Base-by-base conservation (phyloP, 306 rosid genomes). In the Sechiopsis laciniata region DNA sequence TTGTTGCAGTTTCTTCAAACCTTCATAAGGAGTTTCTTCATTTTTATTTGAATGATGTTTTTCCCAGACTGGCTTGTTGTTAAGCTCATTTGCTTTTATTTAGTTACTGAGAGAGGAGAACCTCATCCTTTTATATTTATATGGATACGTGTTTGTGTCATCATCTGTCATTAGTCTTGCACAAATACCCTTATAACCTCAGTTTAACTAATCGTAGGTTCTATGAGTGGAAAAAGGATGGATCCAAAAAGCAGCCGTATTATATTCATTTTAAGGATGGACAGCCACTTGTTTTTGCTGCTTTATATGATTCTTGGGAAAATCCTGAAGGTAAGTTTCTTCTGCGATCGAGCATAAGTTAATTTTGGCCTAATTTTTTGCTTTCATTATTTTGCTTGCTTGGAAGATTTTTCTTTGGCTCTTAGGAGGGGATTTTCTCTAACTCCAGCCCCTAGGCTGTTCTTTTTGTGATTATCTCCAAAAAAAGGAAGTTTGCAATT, bases 221-320 rank as follows among this genome's bases (percentile, higher is more conserved):
- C 79, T 94, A 88, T 56, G 98, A 94, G 82, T 90, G 98, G 98
- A 94, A 89, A 79, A 93, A 89, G 40, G 92, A 87, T 76, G 96
- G 95, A 80, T 84, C 92, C 40, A 91, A 75, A 82, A 94, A 87
- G 79, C 98, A 94, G 80, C 98, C 98, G 29, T 90, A 94, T 83
- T 89, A 94, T 73, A 73, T 94, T 54, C 88, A 90, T 82, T 89
- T 94, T 78, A 89, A 87, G 78, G 94, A 90, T 84, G 96, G 87
- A 10, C 87, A 87, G 32, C 90, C 97, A 52, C 96, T 89, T 78
- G 85, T 87, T 65, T 85, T 94, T 80, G 97, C 98, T 51, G 98
- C 91, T 72, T 90, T 89, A 70, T 94, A 88, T 82, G 98, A 94
- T 80, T 83, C 86, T 2, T 90, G 97, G 98, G 79, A 87, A 78